Evolutionary conservation across 345 rosid genomes (phyloP).

Genomic region (Acer yangbiense): DNA sequence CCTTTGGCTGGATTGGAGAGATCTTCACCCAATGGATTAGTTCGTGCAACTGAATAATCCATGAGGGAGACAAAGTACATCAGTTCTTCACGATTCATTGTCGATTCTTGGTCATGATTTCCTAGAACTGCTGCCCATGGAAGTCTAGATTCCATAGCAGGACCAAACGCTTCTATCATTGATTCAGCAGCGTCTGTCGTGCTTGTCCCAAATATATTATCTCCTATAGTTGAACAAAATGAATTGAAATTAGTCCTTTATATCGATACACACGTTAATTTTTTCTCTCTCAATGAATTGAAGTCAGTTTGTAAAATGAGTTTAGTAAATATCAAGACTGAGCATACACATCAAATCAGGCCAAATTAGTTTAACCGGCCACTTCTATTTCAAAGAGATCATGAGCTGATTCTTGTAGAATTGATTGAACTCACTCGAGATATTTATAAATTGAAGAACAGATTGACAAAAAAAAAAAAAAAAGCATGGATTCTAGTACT

Average conservation of each 20-base stretch:
- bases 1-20: slow-evolving; percentile 21
- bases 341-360: background rate
- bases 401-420: background rate
- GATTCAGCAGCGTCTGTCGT: slow-evolving; percentile 93
- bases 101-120: slow-evolving; percentile 92
- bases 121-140: slow-evolving; percentile 97
- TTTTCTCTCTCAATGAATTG: background rate
- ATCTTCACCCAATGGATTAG: slow-evolving; percentile 53
- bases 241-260: slow-evolving; percentile 24
- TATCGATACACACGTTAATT: background rate
- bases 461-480: background rate
- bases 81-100: slow-evolving; percentile 79
- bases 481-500: background rate
- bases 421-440: background rate
- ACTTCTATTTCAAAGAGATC: background rate
- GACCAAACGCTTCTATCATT: slow-evolving; percentile 64
- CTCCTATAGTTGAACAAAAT: slow-evolving; percentile 52
- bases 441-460: background rate
- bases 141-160: slow-evolving; percentile 65
- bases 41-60: slow-evolving; percentile 81
- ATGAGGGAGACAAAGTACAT: slow-evolving; percentile 81
- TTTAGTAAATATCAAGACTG: background rate
- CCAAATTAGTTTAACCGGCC: background rate
- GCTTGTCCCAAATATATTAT: slow-evolving; percentile 85
- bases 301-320: background rate